Evolutionary conservation across 2,329 filamentous ascomycete species (phyloP).

Genomic region (Hortaea werneckii): DNA sequence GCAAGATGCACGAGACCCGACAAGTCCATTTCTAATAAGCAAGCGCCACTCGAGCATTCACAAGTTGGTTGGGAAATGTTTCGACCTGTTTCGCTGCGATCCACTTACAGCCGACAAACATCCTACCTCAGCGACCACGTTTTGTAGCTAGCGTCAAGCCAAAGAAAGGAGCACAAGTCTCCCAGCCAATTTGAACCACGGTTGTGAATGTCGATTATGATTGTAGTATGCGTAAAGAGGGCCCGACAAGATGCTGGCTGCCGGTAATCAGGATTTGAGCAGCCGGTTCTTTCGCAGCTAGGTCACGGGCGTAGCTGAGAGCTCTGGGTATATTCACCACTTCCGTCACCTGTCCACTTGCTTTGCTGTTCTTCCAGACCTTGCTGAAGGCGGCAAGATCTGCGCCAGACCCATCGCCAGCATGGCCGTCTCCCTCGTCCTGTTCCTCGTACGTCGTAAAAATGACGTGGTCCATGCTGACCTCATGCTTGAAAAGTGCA

Average conservation of each 20-base stretch:
- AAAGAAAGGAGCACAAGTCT: too few species aligned
- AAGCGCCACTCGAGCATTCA: too few species aligned
- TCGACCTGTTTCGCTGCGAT: too few species aligned
- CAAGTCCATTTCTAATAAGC: too few species aligned
- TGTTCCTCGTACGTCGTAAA: slow-evolving; percentile 46
- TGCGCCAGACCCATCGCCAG: slow-evolving; percentile 54
- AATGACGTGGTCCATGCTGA: slow-evolving; percentile 13
- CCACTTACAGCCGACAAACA: too few species aligned
- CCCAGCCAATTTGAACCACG: too few species aligned
- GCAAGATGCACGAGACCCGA: too few species aligned
- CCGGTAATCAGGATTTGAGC: slow-evolving; percentile 17
- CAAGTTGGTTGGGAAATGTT: too few species aligned
- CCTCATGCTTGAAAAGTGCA: slow-evolving; percentile 6
- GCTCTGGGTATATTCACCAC: slow-evolving; percentile 58
- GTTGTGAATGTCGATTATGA: neutral
- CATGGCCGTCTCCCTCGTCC: slow-evolving; percentile 48
- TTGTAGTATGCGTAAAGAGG: slow-evolving; percentile 2
- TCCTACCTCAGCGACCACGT: too few species aligned
- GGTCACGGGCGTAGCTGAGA: slow-evolving; percentile 44
- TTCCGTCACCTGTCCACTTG: slow-evolving; percentile 38
- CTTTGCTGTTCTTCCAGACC: slow-evolving; percentile 49
- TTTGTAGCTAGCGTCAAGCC: too few species aligned
- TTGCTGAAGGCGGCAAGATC: slow-evolving; percentile 41
- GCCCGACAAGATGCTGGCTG: slow-evolving; percentile 9
- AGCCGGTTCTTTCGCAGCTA: slow-evolving; percentile 26